A percentile compares a stretch with the other conserved stretches of the same genome.
Evolutionary conservation across 2,329 filamentous ascomycete species (phyloP).

Genomic region (Hirsutella minnesotensis): DNA sequence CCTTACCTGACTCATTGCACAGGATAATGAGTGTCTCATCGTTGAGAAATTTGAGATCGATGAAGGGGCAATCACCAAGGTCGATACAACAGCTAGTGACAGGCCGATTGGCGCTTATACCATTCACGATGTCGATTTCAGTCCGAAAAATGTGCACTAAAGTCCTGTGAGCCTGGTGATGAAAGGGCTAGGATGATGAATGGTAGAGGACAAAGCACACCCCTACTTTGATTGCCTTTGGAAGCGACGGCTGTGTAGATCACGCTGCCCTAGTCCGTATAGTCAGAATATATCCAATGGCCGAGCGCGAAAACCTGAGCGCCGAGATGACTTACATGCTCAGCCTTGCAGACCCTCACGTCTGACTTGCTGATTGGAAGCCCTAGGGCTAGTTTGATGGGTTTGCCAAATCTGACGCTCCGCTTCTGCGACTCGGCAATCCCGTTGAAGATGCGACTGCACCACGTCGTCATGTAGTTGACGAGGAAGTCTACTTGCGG

Average conservation of each 20-base stretch:
- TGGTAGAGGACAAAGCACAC: conserved; percentile 13
- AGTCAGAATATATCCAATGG: not conserved
- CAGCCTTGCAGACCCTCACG: conserved; percentile 37
- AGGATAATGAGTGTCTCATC: conserved; percentile 50
- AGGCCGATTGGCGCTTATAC: conserved; percentile 38
- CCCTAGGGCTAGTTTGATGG: conserved; percentile 32
- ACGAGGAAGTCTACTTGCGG: conserved; percentile 54
- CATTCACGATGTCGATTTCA: conserved; percentile 40
- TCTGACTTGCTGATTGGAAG: conserved; percentile 40
- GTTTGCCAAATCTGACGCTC: conserved; percentile 54
- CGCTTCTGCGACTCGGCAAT: conserved; percentile 59
- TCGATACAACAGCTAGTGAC: conserved; percentile 28
- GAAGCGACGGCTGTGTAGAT: conserved; percentile 31
- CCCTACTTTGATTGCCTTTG: conserved; percentile 21
- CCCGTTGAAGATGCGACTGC: conserved; percentile 49
- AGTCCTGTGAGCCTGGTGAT: not conserved
- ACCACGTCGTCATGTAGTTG: conserved; percentile 43
- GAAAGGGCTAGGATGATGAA: too few relatives aligned
- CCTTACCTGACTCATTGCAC: conserved; percentile 28
- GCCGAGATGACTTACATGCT: conserved; percentile 17
- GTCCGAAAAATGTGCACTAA: conserved; percentile 47
- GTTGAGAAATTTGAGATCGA: conserved; percentile 58
- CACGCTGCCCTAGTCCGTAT: conserved; percentile 15
- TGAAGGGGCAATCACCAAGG: conserved; percentile 30
- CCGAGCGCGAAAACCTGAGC: too few relatives aligned